phyloP scores from a whole-genome alignment of 495 filamentous ascomycete genomes.

The Aspergillus campestris region DNA sequence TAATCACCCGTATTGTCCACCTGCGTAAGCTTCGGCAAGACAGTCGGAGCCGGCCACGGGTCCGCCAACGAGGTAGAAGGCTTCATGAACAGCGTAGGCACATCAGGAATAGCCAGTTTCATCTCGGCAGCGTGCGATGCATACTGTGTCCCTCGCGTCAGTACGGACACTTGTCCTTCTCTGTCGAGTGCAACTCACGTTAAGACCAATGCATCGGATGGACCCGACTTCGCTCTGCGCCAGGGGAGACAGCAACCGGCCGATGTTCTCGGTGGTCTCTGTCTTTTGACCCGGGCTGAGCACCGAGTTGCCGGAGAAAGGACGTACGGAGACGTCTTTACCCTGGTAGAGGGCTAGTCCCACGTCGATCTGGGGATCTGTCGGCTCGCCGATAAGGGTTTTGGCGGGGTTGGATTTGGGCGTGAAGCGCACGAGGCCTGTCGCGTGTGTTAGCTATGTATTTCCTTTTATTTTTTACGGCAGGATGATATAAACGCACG shows the following conservation, averaged over 20 bases:
- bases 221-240: slow-evolving; percentile 35
- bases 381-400: slow-evolving; percentile 49
- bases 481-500: slow-evolving; percentile 17
- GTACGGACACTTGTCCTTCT: not conserved
- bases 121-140: slow-evolving; percentile 68
- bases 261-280: slow-evolving; percentile 39
- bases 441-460: slow-evolving; percentile 5
- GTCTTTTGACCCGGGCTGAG: slow-evolving; percentile 43
- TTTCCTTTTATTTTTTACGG: not conserved
- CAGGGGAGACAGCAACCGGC: slow-evolving; percentile 47
- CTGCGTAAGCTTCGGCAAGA: slow-evolving; percentile 52
- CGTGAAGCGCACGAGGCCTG: slow-evolving; percentile 53
- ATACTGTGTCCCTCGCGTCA: slow-evolving; percentile 40
- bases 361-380: slow-evolving; percentile 43
- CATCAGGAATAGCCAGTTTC: slow-evolving; percentile 60
- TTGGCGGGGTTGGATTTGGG: slow-evolving; percentile 43
- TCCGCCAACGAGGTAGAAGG: slow-evolving; percentile 61
- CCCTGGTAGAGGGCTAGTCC: slow-evolving; percentile 46
- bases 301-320: slow-evolving; percentile 49
- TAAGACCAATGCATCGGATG: slow-evolving; percentile 69
- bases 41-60: slow-evolving; percentile 58
- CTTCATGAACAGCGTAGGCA: slow-evolving; percentile 77
- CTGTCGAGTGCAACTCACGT: slow-evolving; percentile 31
- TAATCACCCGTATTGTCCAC: slow-evolving; percentile 56
- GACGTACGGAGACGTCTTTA: slow-evolving; percentile 44